These are phyloP conservation scores for Aspergillus latus DNA, from an alignment of 2,329 filamentous ascomycete species.

Conservation along the genomic window DNA sequence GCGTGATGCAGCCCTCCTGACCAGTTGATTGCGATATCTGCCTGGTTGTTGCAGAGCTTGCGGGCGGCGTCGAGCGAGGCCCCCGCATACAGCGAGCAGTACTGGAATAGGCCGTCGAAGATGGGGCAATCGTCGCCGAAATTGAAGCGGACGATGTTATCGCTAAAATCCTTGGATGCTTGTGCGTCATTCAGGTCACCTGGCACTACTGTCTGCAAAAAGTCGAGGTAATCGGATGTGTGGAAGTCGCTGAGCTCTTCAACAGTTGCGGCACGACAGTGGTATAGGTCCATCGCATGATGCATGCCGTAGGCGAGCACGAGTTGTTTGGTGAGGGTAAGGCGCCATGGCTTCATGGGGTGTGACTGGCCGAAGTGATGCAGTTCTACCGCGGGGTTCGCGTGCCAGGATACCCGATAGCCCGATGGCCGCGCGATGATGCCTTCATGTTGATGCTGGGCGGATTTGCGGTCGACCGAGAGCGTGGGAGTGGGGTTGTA, in stretches of 20 bases:
- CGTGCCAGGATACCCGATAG: slow-evolving; percentile 91
- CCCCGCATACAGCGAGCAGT: slow-evolving; percentile 90
- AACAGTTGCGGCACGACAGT: slow-evolving; percentile 77
- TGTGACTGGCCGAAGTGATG: slow-evolving; percentile 97
- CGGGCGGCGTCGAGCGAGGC: slow-evolving; percentile 87
- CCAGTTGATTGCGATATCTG: slow-evolving; percentile 97
- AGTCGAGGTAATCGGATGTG: slow-evolving; percentile 84
- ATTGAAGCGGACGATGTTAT: slow-evolving; percentile 68
- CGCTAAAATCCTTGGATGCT: slow-evolving; percentile 52
- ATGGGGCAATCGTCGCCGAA: slow-evolving; percentile 93
- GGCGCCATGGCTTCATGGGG: slow-evolving; percentile 98
- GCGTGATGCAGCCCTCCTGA: slow-evolving; percentile 95
- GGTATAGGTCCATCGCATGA: slow-evolving; percentile 93
- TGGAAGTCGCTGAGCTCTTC: slow-evolving; percentile 89
- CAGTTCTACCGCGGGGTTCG: slow-evolving; percentile 90
- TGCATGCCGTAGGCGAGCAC: slow-evolving; percentile 95
- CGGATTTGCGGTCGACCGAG: slow-evolving; percentile 53
- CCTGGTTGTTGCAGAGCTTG: slow-evolving; percentile 80
- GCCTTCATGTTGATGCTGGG: slow-evolving; percentile 59
- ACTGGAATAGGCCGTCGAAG: slow-evolving; percentile 93
- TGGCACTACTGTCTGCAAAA: slow-evolving; percentile 71
- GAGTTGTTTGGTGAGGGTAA: slow-evolving; percentile 92
- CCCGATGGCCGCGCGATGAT: slow-evolving; percentile 74
- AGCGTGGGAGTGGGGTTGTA: slow-evolving; percentile 49
- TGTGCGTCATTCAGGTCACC: slow-evolving; percentile 63